phyloP scores from a whole-genome alignment of 805 yeast species.

The Blastobotrys muscicola region DNA sequence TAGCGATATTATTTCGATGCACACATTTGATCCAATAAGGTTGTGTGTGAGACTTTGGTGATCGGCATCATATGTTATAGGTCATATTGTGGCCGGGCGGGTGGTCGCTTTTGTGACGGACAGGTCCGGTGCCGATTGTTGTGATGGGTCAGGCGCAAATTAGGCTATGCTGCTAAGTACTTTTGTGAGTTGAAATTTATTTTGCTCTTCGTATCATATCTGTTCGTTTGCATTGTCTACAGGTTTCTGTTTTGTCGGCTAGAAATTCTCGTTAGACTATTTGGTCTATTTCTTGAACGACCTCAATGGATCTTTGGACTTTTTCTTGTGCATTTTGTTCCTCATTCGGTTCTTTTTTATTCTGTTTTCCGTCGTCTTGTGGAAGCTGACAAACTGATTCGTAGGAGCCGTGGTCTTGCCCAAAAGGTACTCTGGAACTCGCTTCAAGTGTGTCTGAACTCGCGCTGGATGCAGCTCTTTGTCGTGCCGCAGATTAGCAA shows the following conservation, averaged over 20 bases:
- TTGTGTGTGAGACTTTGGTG: too few species aligned
- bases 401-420: slow-evolving; percentile 14
- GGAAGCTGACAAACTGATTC: slow-evolving; percentile 17
- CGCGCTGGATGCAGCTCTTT: slow-evolving; percentile 77
- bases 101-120: too few species aligned
- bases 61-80: too few species aligned
- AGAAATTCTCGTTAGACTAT: neutral
- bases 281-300: slow-evolving; percentile 28
- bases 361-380: slow-evolving; percentile 18
- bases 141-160: too few species aligned
- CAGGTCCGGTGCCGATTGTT: too few species aligned
- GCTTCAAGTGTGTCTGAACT: slow-evolving; percentile 73
- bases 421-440: slow-evolving; percentile 85
- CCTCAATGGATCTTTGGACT: slow-evolving; percentile 51
- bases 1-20: too few species aligned
- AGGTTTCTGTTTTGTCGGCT: too few species aligned
- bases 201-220: neutral
- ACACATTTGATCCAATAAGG: too few species aligned
- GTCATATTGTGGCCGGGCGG: too few species aligned
- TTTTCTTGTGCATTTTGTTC: slow-evolving; percentile 16
- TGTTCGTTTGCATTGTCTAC: neutral
- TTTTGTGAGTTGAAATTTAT: neutral
- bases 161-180: too few species aligned
- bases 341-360: slow-evolving; percentile 17
- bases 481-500: slow-evolving; percentile 83